A percentile compares a stretch with the other conserved stretches of the same genome.
Conservation (phyloP, 108 stramenopile genomes). For the Fragilariopsis cylindrus region DNA sequence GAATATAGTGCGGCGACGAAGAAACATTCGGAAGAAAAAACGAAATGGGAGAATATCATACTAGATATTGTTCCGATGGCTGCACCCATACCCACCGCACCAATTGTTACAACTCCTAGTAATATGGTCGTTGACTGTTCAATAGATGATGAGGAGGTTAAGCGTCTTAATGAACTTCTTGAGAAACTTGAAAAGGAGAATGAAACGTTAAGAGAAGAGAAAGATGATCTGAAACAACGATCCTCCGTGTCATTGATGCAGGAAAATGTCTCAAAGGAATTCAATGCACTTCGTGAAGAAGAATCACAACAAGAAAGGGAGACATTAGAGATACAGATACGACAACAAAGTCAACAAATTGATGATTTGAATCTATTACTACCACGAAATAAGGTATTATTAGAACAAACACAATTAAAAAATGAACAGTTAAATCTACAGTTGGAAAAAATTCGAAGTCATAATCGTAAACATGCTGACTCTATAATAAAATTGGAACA, state of each 20-base stretch:
- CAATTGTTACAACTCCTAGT: too few species aligned
- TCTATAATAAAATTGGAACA: conserved; percentile 1
- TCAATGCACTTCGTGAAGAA: not conserved
- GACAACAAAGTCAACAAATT: conserved; percentile 21
- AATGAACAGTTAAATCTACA: conserved; percentile 1
- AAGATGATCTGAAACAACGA: not conserved
- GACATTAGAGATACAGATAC: conserved; percentile 12
- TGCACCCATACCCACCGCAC: not conserved
- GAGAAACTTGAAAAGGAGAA: not conserved
- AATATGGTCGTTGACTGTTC: not conserved
- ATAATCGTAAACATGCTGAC: not conserved
- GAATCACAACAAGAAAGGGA: conserved; percentile 16
- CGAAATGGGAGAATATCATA: not conserved
- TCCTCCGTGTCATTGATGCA: not conserved
- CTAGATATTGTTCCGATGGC: not conserved
- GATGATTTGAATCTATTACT: conserved; percentile 30
- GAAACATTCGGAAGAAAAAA: conserved; percentile 1
- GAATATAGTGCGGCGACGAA: not conserved
- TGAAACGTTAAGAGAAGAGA: not conserved
- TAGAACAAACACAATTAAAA: conserved; percentile 29
- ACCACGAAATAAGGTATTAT: conserved; percentile 29
- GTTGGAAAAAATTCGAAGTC: not conserved
- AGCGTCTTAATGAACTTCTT: not conserved
- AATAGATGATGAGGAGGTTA: not conserved
- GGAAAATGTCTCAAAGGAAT: not conserved